Conservation (phyloP, 352 stramenopile species). For the Phytophthora rubi region DNA sequence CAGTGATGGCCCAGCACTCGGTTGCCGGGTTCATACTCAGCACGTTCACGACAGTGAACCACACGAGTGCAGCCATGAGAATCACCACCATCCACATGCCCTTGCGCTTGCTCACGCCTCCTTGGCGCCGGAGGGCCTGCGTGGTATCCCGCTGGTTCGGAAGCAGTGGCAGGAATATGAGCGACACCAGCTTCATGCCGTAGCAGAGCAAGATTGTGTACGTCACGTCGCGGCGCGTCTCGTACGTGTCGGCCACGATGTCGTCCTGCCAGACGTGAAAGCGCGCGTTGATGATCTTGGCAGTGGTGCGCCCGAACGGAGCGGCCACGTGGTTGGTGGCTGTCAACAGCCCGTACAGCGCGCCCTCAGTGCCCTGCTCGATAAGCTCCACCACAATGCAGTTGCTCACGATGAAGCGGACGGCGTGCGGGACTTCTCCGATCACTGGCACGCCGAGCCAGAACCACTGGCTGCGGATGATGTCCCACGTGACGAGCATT, state of each 20-base stretch:
- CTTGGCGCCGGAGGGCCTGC: slow-evolving; percentile 34
- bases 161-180: slow-evolving; percentile 53
- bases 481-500: slow-evolving; percentile 61
- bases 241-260: slow-evolving; percentile 50
- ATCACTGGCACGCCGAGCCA: slow-evolving; percentile 62
- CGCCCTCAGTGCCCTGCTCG: slow-evolving; percentile 56
- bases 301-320: slow-evolving; percentile 51
- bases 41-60: slow-evolving; percentile 51
- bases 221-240: slow-evolving; percentile 58
- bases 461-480: slow-evolving; percentile 70
- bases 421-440: slow-evolving; percentile 53
- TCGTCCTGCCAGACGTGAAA: slow-evolving; percentile 63
- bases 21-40: slow-evolving; percentile 60
- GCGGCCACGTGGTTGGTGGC: slow-evolving; percentile 56
- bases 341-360: slow-evolving; percentile 63
- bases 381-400: slow-evolving; percentile 70
- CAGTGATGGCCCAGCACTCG: slow-evolving; percentile 66
- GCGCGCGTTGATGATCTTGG: slow-evolving; percentile 58
- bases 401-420: slow-evolving; percentile 67
- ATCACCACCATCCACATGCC: slow-evolving; percentile 41
- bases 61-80: slow-evolving; percentile 42
- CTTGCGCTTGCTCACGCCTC: slow-evolving; percentile 47
- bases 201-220: slow-evolving; percentile 65
- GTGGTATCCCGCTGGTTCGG: slow-evolving; percentile 46
- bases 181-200: slow-evolving; percentile 52